phyloP scores from a whole-genome alignment of 2,329 filamentous ascomycete genomes.

The Magnaporthiopsis rhizophila region DNA sequence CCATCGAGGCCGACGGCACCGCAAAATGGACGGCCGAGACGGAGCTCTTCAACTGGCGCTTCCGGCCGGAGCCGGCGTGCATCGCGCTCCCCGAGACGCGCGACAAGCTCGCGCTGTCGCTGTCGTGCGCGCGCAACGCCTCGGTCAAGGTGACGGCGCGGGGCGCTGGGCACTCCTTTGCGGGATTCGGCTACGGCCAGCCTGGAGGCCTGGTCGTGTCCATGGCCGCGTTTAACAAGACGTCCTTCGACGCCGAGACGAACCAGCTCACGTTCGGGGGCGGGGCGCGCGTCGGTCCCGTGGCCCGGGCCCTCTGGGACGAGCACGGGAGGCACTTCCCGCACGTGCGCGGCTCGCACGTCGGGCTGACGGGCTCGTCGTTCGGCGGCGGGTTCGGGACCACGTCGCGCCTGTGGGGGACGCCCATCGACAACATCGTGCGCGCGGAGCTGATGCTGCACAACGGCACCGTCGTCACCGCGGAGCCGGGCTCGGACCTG shows the following conservation, averaged over 20 bases:
- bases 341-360: background rate
- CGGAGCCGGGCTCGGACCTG: background rate
- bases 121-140: background rate
- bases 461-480: background rate
- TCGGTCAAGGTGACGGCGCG: background rate
- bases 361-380: background rate
- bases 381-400: background rate
- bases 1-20: background rate
- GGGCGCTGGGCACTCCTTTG: slow-evolving; percentile 1
- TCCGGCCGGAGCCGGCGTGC: background rate
- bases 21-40: background rate
- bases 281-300: background rate
- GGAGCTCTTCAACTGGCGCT: background rate
- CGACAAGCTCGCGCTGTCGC: background rate
- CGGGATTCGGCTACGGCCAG: background rate
- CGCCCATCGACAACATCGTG: background rate
- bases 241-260: background rate
- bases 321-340: background rate
- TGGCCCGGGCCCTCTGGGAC: background rate
- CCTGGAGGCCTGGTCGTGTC: background rate
- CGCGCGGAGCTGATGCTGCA: background rate
- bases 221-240: background rate
- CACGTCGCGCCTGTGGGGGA: background rate
- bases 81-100: background rate
- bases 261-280: background rate